These are phyloP conservation scores for Mycena belliarum DNA, from an alignment of 768 basidiomycete genomes.

Conservation along the genomic window DNA sequence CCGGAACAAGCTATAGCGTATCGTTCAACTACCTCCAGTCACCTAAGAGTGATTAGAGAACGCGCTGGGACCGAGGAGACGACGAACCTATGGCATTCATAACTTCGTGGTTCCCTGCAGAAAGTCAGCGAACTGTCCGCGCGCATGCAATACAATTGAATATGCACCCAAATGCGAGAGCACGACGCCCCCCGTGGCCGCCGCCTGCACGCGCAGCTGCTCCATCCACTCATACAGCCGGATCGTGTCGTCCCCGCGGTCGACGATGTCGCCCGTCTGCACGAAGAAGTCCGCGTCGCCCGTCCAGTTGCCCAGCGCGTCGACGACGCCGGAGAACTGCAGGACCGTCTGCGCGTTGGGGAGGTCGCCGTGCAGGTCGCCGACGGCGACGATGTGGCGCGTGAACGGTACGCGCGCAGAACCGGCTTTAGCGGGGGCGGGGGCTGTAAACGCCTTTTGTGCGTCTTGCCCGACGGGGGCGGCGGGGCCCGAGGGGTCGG, in stretches of 20 bases:
- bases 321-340: conserved; percentile 68
- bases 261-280: conserved; percentile 86
- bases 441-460: neutral
- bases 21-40: conserved; percentile 71
- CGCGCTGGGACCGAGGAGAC: conserved; percentile 6
- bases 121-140: neutral
- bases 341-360: conserved; percentile 79
- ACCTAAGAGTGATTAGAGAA: conserved; percentile 41
- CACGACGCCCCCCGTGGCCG: conserved; percentile 65
- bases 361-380: conserved; percentile 90
- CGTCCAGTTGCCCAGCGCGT: conserved; percentile 75
- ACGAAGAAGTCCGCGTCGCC: conserved; percentile 85
- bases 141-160: neutral
- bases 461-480: neutral
- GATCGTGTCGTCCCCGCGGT: conserved; percentile 91
- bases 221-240: conserved; percentile 86
- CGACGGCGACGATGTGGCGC: conserved; percentile 80
- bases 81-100: conserved; percentile 83
- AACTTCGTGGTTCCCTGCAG: conserved; percentile 83
- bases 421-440: neutral
- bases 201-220: conserved; percentile 73
- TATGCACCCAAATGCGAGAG: conserved; percentile 63
- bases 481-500: too few species aligned
- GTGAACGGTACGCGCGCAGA: conserved; percentile 32
- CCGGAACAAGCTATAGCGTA: neutral